These are phyloP conservation scores for Cucurbita pepo DNA, from an alignment of 306 rosid species.

Conservation along the genomic window DNA sequence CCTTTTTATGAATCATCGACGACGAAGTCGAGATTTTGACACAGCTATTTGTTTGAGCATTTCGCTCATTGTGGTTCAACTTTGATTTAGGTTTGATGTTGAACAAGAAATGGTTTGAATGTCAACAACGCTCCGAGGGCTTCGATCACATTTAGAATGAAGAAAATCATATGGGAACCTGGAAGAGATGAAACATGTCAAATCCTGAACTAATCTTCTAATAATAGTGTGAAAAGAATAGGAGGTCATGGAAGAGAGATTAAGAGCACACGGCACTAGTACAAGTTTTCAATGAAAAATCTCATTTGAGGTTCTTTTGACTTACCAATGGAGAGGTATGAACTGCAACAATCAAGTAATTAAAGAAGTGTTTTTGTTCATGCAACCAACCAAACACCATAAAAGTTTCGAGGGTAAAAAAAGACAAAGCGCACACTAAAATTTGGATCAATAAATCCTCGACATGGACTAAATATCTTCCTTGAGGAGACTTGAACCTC, in stretches of 20 bases:
- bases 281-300: too few relatives aligned
- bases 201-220: background rate
- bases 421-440: too few relatives aligned
- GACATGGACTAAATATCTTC: background rate
- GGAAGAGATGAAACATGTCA: background rate
- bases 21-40: background rate
- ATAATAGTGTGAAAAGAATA: background rate
- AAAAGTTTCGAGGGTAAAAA: too few relatives aligned
- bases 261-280: too few relatives aligned
- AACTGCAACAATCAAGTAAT: background rate
- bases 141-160: conserved; percentile 25
- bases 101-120: conserved; percentile 18
- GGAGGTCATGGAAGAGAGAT: background rate
- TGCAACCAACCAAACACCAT: background rate
- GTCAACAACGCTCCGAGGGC: conserved; percentile 30
- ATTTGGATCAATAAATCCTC: background rate
- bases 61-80: background rate
- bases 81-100: background rate
- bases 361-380: background rate
- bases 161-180: conserved; percentile 35
- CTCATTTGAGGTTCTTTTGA: background rate
- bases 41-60: background rate
- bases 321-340: background rate
- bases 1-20: background rate
- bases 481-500: too few relatives aligned